Evolutionary conservation across 2,329 filamentous ascomycete species (phyloP), one percentile per base, ranked within the genome.

Genomic region (Venturia pyrina): DNA sequence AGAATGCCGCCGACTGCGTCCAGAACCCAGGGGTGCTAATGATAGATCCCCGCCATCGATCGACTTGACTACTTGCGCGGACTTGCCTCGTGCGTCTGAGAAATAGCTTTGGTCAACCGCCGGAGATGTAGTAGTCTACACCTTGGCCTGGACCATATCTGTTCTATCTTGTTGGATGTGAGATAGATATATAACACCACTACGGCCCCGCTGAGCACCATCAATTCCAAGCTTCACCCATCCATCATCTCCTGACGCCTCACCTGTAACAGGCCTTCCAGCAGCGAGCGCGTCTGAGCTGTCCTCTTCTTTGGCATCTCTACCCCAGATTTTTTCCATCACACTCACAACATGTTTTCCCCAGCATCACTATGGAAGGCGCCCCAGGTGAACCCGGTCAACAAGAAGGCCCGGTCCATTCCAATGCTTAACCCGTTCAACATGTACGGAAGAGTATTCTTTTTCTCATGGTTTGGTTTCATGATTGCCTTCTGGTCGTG

Each of bases 391-490:
- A 96, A 96, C 75, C 90, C 91, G 11, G 84, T 91, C 78, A 96
- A 89, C 79, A 83, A 84, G 67, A 96, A 96, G 75, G 92, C 92
- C 64, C 86, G 83, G 67, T 89, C 89, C 0, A 85, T 96, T 61
- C 92, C 92, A 0, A 75, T 90, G 21, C 79, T 96, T 68, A 96
- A 96, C 74, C 85, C 89, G 0, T 74, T 93, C 71, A 83, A 96
- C 75, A 80, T 87, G 70, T 92, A 96, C 79, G 92, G 91, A 46
- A 84, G 91, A 10, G 91, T 95, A 0, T 96, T 96, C 77, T 91
- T 93, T 80, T 96, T 96, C 78, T 89, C 89, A 1, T 95, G 90
- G 87, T 83, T 92, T 62, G 90, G 90, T 1, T 95, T 95, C 76
- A 87, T 95, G 83, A 56, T 64, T n/a, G 60, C 48, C 24, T 96